phyloP scores from a whole-genome alignment of 202 grass and related monocot species.

The Zoysia matrella region DNA sequence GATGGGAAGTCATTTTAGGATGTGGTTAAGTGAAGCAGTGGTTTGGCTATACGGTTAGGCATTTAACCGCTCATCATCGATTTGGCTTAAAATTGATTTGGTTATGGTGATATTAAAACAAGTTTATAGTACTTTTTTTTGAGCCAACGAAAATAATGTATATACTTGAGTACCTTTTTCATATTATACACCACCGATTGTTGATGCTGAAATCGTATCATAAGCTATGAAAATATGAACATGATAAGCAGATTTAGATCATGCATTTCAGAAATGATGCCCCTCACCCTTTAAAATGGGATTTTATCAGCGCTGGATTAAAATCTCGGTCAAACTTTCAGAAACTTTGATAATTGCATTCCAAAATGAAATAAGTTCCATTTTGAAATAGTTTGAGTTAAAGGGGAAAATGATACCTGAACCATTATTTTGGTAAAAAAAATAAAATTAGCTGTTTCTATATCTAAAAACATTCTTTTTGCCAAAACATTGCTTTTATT shows the following conservation, averaged over 20 bases:
- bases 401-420: not conserved
- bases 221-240: too few species aligned
- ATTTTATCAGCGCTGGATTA: not conserved
- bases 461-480: not conserved
- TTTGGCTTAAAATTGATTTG: not conserved
- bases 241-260: too few species aligned
- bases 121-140: not conserved
- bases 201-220: too few species aligned
- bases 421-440: not conserved
- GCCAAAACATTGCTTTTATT: not conserved
- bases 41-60: not conserved
- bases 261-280: not conserved
- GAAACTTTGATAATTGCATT: not conserved
- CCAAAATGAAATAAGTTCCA: not conserved
- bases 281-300: not conserved
- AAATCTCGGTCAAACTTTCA: not conserved
- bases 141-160: not conserved
- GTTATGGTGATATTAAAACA: not conserved
- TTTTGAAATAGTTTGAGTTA: not conserved
- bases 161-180: too few species aligned
- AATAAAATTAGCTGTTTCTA: not conserved
- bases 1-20: conserved; percentile 36
- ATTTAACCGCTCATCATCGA: not conserved
- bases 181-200: too few species aligned
- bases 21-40: conserved; percentile 32